Evolutionary conservation across 441 rosid genomes (phyloP), one percentile per base, ranked within the genome.

Genomic region (Adansonia madagascariensis): DNA sequence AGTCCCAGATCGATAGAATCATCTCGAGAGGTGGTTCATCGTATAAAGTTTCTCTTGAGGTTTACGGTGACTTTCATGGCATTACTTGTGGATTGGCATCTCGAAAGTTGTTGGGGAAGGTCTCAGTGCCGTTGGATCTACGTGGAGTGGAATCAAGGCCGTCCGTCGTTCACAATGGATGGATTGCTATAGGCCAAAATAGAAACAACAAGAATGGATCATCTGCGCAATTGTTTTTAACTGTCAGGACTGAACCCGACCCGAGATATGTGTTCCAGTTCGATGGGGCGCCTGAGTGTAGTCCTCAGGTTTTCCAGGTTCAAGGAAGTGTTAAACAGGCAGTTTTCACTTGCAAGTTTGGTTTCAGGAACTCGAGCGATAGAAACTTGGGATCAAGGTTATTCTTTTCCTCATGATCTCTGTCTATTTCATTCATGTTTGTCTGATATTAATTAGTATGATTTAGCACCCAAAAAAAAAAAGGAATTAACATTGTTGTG

Each of bases 341-440:
- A 0, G 95, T 91, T 70, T 91, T 91, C 75, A 91, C 91, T 69
- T 89, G 95, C 88, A 91, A 89, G 77, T 91, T 91, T 79, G 82
- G 88, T 35, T 82, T 82, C 82, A 83, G 91, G 44, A 86, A 82
- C 67, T 31, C 83, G 0, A 77, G 79, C 6, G 91, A 89, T 67
- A 79, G 89, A 6, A 85, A 70, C 81, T 74, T 86, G 73, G 79
- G 80, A 39, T 82, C 89, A 68, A 84, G 86, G 90, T 90, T 24
- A 73, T 78, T 81, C 0, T 31, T 62, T 55, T 69, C 5, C 3
- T 39, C 46, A 2, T 12, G 7, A 20, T 71, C n/a, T 14, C 41
- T 71, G 35, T 22, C 10, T 17, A 8, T 8, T 8, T 15, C 9
- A 46, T 59, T 31, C 62, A 12, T 31, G 80, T 63, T 79, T 31